Conservation (phyloP, 176 grass and related monocot genomes). For the Thalia dealbata region DNA sequence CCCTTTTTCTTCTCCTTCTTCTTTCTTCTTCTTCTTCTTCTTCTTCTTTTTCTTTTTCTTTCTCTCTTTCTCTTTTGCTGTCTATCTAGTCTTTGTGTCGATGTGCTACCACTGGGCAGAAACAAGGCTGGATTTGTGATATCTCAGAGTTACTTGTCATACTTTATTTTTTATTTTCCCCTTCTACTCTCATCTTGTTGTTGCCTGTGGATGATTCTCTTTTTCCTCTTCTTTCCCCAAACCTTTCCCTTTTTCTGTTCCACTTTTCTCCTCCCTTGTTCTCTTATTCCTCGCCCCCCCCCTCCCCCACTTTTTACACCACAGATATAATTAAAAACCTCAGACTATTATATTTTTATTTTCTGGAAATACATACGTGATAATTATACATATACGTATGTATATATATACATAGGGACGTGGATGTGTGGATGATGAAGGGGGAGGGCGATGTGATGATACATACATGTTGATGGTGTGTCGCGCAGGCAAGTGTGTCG, state of each 20-base stretch:
- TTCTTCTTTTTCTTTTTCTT: neutral
- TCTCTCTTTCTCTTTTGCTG: too few relatives aligned
- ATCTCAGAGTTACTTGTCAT: slow-evolving; percentile 16
- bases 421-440: too few relatives aligned
- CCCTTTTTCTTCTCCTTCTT: neutral
- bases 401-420: too few relatives aligned
- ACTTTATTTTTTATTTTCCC: slow-evolving; percentile 5
- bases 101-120: neutral
- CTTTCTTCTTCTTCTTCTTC: neutral
- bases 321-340: slow-evolving; percentile 13
- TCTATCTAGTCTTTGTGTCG: neutral
- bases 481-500: slow-evolving; percentile 28
- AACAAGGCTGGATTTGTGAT: slow-evolving; percentile 3
- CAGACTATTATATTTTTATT: too few relatives aligned
- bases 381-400: too few relatives aligned
- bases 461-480: slow-evolving; percentile 9
- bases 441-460: neutral
- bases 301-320: slow-evolving; percentile 4
- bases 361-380: too few relatives aligned
- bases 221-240: neutral
- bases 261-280: too few relatives aligned
- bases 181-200: neutral
- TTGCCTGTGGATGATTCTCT: neutral
- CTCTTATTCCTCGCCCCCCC: neutral
- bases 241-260: too few relatives aligned